Base-by-base conservation (phyloP, 2,329 filamentous ascomycete species). In the Epichloe scottii region DNA sequence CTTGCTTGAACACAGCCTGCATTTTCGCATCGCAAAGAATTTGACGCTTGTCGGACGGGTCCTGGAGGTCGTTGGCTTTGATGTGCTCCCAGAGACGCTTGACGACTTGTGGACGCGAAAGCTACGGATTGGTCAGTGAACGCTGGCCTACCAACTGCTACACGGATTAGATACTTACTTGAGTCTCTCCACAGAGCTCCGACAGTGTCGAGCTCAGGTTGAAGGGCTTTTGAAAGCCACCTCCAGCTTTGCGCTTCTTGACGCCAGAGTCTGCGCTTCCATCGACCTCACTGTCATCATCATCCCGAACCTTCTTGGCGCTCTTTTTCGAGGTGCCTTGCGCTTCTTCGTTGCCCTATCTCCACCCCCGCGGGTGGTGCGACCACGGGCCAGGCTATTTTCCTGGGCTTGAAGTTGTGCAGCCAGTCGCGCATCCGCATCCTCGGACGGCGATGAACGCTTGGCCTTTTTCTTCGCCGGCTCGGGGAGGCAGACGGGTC, bases 81-180 rank as follows among this genome's bases (percentile, higher is more conserved):
- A 98, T 95, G 63, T 98, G 89, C 54, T 85, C 84, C 93, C 93
- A 98, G 50, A 98, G 83, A 65, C 87, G 87, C 74, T 97, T 97
- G 60, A 98, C 93, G 0, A 91, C 91, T 66, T 97, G 89, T 0
- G 93, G 91, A 40, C 93, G 85, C 15, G 93, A 95, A 21, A 98
- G 79, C 82, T 95, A 62, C 35, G 15, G n/a, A 33, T 21, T 37
- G 37, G 17, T 38, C 12, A 14, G 37, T 51, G 10, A 35, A 44
- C 23, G 33, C 23, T 14, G 19, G n/a, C 17, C 15, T 17, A 10
- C 15, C 17, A 43, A 21, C 10, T 5, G 5, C 6, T 43, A 26
- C 12, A 30, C 15, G 33, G 7, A 44, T 6, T 12, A 3, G 17
- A 10, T 37, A 49, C 76, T 57, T 70, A 85, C 82, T 68, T 78